A percentile compares a stretch with the other conserved stretches of the same genome.
Evolutionary conservation across 148 eudicot genomes (phyloP).

Genomic region (Fagopyrum homotropicum): DNA sequence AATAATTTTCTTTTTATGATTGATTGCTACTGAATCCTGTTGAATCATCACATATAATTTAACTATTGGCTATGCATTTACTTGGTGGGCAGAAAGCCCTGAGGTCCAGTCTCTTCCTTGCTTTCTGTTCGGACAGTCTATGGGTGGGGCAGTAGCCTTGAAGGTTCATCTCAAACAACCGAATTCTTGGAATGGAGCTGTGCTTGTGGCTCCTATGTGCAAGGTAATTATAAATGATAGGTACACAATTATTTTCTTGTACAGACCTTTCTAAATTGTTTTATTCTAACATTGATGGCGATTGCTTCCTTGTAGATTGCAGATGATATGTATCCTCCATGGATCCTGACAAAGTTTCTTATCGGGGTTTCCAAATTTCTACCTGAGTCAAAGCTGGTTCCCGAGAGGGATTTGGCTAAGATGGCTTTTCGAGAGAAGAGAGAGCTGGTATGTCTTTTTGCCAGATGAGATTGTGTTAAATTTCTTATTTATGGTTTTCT

Average conservation of each 20-base stretch:
- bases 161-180: constrained; percentile 52
- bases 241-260: background rate
- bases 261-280: background rate
- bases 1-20: background rate
- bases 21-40: background rate
- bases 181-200: constrained; percentile 48
- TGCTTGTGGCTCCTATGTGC: constrained; percentile 70
- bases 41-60: background rate
- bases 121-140: constrained; percentile 58
- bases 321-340: constrained; percentile 83
- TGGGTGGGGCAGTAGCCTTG: constrained; percentile 67
- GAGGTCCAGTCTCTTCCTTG: constrained; percentile 48
- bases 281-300: background rate
- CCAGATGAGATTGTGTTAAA: background rate
- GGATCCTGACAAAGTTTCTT: constrained; percentile 55
- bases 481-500: background rate
- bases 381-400: constrained; percentile 82
- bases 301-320: constrained; percentile 56
- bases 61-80: background rate
- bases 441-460: constrained; percentile 39
- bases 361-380: constrained; percentile 68
- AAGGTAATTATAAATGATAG: constrained; percentile 23
- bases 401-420: constrained; percentile 66
- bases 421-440: constrained; percentile 86
- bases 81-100: constrained; percentile 34